Evolutionary conservation across 176 grass and related monocot genomes (phyloP).

Genomic region (Eremochloa ophiuroides): DNA sequence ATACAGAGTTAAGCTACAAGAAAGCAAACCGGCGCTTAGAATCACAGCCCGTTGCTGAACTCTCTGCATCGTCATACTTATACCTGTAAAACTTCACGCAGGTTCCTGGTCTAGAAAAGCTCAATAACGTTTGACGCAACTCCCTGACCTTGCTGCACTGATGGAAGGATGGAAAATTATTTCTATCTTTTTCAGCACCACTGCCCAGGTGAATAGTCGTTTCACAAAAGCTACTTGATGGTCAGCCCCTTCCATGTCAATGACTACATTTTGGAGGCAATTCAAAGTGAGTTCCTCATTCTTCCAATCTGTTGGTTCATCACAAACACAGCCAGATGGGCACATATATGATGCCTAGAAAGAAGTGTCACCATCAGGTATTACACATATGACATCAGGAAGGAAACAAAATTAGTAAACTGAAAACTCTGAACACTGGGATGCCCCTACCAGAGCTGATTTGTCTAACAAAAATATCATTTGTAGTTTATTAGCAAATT

Average conservation of each 20-base stretch:
- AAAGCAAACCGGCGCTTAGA: too few relatives aligned
- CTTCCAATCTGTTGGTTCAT: neutral
- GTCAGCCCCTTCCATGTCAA: neutral
- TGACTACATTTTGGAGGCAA: neutral
- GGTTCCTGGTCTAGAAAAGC: neutral
- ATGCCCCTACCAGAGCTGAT: neutral
- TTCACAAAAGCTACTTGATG: neutral
- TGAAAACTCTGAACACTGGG: neutral
- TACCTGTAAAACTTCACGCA: neutral
- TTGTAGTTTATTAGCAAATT: neutral
- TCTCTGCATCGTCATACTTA: neutral
- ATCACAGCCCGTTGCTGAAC: too few relatives aligned
- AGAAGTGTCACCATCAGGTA: neutral
- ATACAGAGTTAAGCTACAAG: too few relatives aligned
- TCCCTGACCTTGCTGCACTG: neutral
- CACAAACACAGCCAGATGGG: neutral
- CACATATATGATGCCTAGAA: neutral
- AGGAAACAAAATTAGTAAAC: neutral
- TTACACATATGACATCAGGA: neutral
- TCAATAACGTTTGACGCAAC: neutral
- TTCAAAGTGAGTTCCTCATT: neutral
- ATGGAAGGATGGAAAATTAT: neutral
- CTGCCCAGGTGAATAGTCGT: neutral
- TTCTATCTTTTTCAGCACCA: neutral
- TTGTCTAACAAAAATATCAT: neutral